A percentile compares a stretch with the other conserved stretches of the same genome.
Evolutionary conservation across 495 filamentous ascomycete genomes (phyloP).

Genomic region (Astrothelium macrocarpum): DNA sequence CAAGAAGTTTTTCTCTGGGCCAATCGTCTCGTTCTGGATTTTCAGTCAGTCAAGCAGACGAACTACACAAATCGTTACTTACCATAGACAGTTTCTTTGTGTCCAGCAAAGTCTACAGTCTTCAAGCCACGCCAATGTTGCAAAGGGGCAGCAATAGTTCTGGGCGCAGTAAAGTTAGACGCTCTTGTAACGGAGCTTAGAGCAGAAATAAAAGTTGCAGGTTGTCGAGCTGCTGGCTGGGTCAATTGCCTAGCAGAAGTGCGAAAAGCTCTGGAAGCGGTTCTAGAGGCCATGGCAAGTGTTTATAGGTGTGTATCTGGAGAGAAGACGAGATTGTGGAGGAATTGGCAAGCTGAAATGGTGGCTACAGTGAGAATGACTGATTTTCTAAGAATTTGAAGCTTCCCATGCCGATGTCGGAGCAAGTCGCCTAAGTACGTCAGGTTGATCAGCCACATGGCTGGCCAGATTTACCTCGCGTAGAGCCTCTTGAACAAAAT

Average conservation of each 20-base stretch:
- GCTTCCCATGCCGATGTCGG: not conserved
- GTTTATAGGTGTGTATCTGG: not conserved
- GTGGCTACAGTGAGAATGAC: not conserved
- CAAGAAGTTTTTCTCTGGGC: conserved; percentile 92
- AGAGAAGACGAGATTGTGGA: not conserved
- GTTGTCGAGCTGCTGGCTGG: conserved; percentile 47
- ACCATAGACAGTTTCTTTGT: conserved; percentile 89
- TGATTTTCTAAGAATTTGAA: conserved; percentile 5
- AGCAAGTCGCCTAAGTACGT: not conserved
- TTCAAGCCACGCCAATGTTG: conserved; percentile 71
- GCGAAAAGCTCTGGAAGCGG: conserved; percentile 73
- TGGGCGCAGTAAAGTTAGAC: conserved; percentile 37
- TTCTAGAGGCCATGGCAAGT: conserved; percentile 74
- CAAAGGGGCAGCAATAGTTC: conserved; percentile 42
- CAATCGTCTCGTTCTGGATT: conserved; percentile 85
- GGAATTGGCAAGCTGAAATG: not conserved
- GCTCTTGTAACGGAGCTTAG: conserved; percentile 44
- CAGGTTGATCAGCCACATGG: not conserved
- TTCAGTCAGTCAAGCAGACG: conserved; percentile 15
- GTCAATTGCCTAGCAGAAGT: conserved; percentile 55
- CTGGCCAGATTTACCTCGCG: no score
- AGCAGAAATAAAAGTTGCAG: conserved; percentile 60
- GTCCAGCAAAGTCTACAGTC: conserved; percentile 90
- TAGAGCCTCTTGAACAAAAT: no score
- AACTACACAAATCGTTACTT: conserved; percentile 23